Percentiles rank a stretch among this genome's conserved stretches.
phyloP scores from a whole-genome alignment of 768 basidiomycete species.

The Lepiota venenata region DNA sequence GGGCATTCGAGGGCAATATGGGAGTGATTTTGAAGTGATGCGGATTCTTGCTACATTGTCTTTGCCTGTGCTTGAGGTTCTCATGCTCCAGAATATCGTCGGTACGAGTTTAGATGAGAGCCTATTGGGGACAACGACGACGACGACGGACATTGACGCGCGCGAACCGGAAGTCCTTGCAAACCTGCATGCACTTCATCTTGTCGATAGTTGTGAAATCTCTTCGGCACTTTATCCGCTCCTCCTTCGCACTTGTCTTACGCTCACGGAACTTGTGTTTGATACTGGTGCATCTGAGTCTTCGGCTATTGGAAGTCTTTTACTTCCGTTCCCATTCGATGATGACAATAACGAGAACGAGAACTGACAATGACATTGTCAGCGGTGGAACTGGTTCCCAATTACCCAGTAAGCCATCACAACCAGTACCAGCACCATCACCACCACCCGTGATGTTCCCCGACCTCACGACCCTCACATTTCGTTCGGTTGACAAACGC shows the following conservation, averaged over 20 bases:
- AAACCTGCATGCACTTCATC: conserved; percentile 1
- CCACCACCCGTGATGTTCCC: conserved; percentile 6
- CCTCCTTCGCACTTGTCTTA: neutral
- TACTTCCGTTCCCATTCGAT: conserved; percentile 5
- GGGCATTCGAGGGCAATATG: conserved; percentile 8
- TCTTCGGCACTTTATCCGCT: neutral
- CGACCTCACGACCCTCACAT: neutral
- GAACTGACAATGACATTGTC: too few relatives aligned
- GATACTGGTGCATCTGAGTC: conserved; percentile 9
- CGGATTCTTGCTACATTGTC: conserved; percentile 8
- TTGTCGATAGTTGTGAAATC: conserved; percentile 9
- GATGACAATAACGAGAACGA: neutral
- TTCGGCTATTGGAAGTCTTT: conserved; percentile 5
- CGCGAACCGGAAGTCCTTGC: neutral
- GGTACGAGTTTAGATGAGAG: conserved; percentile 4
- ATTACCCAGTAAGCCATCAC: too few relatives aligned
- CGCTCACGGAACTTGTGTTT: conserved; percentile 3
- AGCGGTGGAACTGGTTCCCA: too few relatives aligned
- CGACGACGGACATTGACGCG: conserved; percentile 1
- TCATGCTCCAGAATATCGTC: conserved; percentile 10
- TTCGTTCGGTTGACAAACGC: conserved; percentile 5
- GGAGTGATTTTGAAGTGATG: conserved; percentile 11
- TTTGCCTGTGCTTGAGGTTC: conserved; percentile 1
- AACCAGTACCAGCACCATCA: too few relatives aligned
- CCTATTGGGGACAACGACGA: neutral